phyloP scores from a whole-genome alignment of 768 basidiomycete genomes.

The Mrakia frigida region DNA sequence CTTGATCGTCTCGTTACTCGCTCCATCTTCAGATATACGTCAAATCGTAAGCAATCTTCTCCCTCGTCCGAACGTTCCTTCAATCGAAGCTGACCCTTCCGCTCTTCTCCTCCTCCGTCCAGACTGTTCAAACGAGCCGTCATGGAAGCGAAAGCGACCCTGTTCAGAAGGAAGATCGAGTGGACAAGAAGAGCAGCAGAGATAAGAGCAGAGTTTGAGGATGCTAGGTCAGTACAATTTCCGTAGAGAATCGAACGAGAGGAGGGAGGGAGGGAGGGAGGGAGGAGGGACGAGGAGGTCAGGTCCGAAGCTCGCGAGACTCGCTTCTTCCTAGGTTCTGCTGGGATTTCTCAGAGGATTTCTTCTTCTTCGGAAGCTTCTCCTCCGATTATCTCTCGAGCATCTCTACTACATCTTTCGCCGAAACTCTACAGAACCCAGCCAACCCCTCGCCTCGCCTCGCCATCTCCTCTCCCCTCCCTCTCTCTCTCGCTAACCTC shows the following conservation, averaged over 20 bases:
- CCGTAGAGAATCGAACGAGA: too few relatives aligned
- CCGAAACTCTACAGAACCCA: not conserved
- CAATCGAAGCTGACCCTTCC: not conserved
- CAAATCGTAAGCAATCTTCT: not conserved
- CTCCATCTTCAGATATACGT: not conserved
- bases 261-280: not conserved
- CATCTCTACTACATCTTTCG: too few relatives aligned
- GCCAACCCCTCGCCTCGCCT: not conserved
- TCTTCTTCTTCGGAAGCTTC: too few relatives aligned
- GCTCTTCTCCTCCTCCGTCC: not conserved
- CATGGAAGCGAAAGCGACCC: not conserved
- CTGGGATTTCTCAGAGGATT: too few relatives aligned
- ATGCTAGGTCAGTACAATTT: conserved; percentile 10
- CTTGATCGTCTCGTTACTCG: not conserved
- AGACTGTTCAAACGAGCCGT: conserved; percentile 19
- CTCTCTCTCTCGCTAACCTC: not conserved
- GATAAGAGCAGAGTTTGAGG: conserved; percentile 19
- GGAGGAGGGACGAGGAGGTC: too few relatives aligned
- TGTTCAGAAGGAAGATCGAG: not conserved
- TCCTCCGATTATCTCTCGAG: too few relatives aligned
- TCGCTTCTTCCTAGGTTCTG: not conserved
- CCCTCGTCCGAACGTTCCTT: too few relatives aligned
- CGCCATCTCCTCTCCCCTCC: not conserved
- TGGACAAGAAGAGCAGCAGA: not conserved
- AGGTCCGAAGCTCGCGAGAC: not conserved